Conservation (phyloP, 371 early-diverging fungal species). For the Actinomortierella ambigua region DNA sequence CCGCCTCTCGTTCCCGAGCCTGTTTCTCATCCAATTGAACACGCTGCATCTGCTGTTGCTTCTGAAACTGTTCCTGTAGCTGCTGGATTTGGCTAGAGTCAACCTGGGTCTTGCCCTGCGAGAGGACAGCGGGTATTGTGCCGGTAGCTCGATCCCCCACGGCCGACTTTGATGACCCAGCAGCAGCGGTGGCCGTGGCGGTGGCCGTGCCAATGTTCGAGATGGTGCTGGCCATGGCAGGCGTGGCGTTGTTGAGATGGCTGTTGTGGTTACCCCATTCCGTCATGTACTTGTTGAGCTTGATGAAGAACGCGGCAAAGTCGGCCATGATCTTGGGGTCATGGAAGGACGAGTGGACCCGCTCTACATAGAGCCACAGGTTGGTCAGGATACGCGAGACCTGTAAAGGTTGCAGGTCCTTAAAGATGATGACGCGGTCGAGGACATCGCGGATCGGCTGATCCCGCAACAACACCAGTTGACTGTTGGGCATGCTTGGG, state of each 20-base stretch:
- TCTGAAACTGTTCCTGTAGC: too few species aligned
- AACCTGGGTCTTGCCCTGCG: too few species aligned
- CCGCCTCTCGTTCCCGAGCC: too few species aligned
- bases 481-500: slow-evolving; percentile 39
- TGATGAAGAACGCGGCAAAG: slow-evolving; percentile 36
- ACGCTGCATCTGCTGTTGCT: slow-evolving; percentile 23
- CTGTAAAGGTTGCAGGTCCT: slow-evolving; percentile 58
- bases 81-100: too few species aligned
- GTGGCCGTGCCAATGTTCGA: too few species aligned
- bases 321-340: slow-evolving; percentile 29
- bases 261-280: slow-evolving; percentile 37
- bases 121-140: too few species aligned
- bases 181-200: too few species aligned
- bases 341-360: slow-evolving; percentile 51
- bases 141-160: too few species aligned
- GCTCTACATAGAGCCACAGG: slow-evolving; percentile 58
- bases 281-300: slow-evolving; percentile 38
- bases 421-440: slow-evolving; percentile 57
- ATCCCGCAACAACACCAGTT: slow-evolving; percentile 57
- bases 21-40: background rate
- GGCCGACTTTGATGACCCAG: too few species aligned
- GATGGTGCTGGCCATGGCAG: too few species aligned
- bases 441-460: slow-evolving; percentile 67
- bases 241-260: too few species aligned
- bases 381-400: slow-evolving; percentile 64